These are phyloP conservation scores for Lodderomyces elongisporus DNA, from an alignment of 1,139 yeast genomes.

Conservation along the genomic window DNA sequence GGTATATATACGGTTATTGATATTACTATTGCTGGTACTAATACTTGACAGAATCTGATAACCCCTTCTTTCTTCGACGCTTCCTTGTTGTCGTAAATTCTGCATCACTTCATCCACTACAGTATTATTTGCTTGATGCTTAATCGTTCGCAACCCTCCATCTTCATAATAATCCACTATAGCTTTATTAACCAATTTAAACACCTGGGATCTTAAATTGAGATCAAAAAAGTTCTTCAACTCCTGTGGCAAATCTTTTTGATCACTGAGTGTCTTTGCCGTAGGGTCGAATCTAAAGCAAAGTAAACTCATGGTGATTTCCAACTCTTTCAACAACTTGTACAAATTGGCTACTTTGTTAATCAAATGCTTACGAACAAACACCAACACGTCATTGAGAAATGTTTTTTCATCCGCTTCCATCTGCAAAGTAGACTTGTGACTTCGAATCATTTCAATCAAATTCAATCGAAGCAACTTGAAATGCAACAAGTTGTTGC, in stretches of 20 bases:
- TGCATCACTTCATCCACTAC: constrained; percentile 12
- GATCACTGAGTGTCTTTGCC: constrained; percentile 27
- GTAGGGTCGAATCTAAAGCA: constrained; percentile 48
- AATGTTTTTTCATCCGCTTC: constrained; percentile 40
- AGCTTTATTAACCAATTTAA: constrained; percentile 53
- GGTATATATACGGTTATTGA: constrained; percentile 1
- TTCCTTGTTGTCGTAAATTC: not conserved
- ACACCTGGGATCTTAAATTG: constrained; percentile 52
- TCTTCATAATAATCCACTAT: constrained; percentile 27
- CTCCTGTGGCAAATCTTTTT: constrained; percentile 48
- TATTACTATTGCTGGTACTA: constrained; percentile 1
- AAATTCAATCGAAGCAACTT: constrained; percentile 55
- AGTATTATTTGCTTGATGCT: constrained; percentile 13
- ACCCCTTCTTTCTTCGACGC: constrained; percentile 1
- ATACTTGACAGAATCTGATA: not conserved
- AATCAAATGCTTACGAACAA: constrained; percentile 58
- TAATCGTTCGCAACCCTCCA: constrained; percentile 9
- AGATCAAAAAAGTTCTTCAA: constrained; percentile 48
- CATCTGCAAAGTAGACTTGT: constrained; percentile 29
- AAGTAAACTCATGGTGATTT: constrained; percentile 64
- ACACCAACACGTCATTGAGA: constrained; percentile 51
- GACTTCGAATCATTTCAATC: constrained; percentile 58
- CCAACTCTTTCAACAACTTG: constrained; percentile 55
- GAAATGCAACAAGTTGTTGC: constrained; percentile 56
- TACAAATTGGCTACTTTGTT: constrained; percentile 50